Evolutionary conservation across 2,329 filamentous ascomycete genomes (phyloP).

Genomic region (Colletotrichum coccodes): DNA sequence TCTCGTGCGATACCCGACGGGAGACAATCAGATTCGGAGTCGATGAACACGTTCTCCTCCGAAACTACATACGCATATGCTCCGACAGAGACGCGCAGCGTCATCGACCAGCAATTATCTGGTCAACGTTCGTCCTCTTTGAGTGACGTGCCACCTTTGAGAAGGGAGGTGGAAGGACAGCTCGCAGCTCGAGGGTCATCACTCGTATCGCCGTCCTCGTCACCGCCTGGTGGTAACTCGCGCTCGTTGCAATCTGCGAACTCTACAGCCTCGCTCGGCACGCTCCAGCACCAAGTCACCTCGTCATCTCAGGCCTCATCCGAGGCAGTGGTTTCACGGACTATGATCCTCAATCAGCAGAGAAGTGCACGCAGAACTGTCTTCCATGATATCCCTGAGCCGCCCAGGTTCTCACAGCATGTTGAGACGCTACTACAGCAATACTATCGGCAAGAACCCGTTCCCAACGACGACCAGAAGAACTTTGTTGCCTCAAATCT

Average conservation of each 20-base stretch:
- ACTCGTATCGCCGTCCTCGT: neutral
- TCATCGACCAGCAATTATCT: neutral
- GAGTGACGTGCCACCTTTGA: neutral
- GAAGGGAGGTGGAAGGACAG: neutral
- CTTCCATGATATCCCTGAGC: conserved; percentile 51
- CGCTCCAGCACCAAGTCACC: conserved; percentile 2
- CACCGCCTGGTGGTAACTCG: neutral
- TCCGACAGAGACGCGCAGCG: neutral
- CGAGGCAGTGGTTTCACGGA: conserved; percentile 46
- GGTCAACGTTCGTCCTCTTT: neutral
- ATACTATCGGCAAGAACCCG: conserved; percentile 59
- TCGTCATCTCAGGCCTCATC: neutral
- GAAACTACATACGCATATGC: conserved; percentile 19
- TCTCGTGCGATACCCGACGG: neutral
- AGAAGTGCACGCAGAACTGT: conserved; percentile 51
- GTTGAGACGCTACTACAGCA: conserved; percentile 62
- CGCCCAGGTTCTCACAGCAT: conserved; percentile 58
- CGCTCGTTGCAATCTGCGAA: neutral
- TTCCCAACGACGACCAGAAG: conserved; percentile 60
- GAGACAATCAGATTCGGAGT: conserved; percentile 2
- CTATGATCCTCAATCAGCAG: conserved; percentile 57
- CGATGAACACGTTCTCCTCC: conserved; percentile 20
- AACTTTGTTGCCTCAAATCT: conserved; percentile 66
- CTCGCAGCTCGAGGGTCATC: neutral
- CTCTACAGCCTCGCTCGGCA: conserved; percentile 12